Conservation (phyloP, 2,329 filamentous ascomycete genomes). For the Chaetomium sp. region DNA sequence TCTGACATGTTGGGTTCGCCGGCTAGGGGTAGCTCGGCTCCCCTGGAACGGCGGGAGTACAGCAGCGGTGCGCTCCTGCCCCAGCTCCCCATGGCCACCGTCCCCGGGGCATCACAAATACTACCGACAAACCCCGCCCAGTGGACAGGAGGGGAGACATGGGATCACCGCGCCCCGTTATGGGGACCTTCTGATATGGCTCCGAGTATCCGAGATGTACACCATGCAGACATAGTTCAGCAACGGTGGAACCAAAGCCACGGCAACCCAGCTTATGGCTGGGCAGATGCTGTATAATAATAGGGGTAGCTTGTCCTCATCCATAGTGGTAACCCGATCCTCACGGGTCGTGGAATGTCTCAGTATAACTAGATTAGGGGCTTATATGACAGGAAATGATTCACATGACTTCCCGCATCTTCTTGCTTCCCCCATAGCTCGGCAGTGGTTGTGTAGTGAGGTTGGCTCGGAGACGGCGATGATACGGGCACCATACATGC, state of each 20-base stretch:
- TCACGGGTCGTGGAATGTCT: too few relatives aligned
- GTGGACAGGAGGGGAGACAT: not conserved
- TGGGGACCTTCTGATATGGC: not conserved
- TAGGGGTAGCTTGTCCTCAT: too few relatives aligned
- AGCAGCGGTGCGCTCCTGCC: not conserved
- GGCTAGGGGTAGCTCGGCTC: slow-evolving; percentile 8
- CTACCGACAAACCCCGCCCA: not conserved
- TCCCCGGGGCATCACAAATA: not conserved
- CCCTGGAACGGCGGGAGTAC: slow-evolving; percentile 4
- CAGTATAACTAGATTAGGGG: too few relatives aligned
- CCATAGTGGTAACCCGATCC: not conserved
- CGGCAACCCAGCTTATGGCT: not conserved
- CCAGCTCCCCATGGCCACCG: not conserved
- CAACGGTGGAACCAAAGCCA: not conserved
- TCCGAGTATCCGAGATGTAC: not conserved
- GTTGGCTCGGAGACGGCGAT: too few relatives aligned
- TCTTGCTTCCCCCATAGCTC: not conserved
- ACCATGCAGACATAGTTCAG: not conserved
- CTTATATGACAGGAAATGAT: too few relatives aligned
- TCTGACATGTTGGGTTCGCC: slow-evolving; percentile 12
- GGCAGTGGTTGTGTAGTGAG: not conserved
- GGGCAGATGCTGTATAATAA: not conserved
- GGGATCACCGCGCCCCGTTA: not conserved
- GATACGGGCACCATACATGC: too few relatives aligned
- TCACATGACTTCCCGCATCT: too few relatives aligned